Conservation (phyloP, 768 basidiomycete species). For the Lactifluus piperatus region DNA sequence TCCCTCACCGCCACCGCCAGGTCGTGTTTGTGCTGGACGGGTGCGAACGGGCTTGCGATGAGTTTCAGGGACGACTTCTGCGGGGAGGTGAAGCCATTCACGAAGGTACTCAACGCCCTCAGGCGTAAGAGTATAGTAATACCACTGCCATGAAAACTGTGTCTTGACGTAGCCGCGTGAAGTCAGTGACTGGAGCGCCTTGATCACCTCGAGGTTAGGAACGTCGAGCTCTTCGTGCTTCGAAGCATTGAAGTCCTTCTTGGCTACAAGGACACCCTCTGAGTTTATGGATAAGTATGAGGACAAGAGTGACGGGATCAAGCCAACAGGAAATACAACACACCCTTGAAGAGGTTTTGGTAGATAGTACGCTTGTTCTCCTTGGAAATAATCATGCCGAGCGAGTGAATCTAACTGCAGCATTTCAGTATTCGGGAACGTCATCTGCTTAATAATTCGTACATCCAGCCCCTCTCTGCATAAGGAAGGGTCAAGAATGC, state of each 20-base stretch:
- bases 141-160: conserved; percentile 99
- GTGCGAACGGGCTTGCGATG: conserved; percentile 94
- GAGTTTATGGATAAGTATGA: conserved; percentile 2
- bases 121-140: conserved; percentile 95
- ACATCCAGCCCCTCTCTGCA: conserved; percentile 29
- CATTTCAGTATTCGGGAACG: conserved; percentile 25
- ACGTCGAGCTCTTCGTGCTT: conserved; percentile 85
- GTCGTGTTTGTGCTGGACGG: conserved; percentile 69
- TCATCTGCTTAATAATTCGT: conserved; percentile 25
- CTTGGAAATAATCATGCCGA: conserved; percentile 95
- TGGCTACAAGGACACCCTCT: conserved; percentile 99
- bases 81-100: conserved; percentile 91
- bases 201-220: conserved; percentile 62
- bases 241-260: conserved; percentile 97
- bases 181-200: conserved; percentile 59
- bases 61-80: conserved; percentile 93
- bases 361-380: conserved; percentile 92
- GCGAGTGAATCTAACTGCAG: conserved; percentile 26
- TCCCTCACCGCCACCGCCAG: conserved; percentile 57
- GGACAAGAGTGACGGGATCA: neutral
- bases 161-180: conserved; percentile 91
- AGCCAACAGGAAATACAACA: conserved; percentile 24
- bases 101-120: conserved; percentile 97
- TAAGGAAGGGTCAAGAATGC: neutral
- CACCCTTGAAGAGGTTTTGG: conserved; percentile 99